phyloP scores from a whole-genome alignment of 495 filamentous ascomycete genomes.

The Xylaria nigripes region DNA sequence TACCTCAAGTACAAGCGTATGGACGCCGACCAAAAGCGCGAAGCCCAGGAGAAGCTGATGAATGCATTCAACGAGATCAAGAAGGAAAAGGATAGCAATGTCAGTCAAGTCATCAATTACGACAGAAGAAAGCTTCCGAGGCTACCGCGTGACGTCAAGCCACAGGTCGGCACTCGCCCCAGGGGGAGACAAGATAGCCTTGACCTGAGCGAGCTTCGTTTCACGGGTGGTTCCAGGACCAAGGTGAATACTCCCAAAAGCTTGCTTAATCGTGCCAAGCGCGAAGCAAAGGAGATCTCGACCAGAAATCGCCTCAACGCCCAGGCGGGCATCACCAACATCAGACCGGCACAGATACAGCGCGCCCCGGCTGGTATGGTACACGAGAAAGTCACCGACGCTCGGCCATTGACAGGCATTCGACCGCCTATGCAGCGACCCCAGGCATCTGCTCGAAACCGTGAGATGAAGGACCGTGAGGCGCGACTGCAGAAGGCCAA shows the following conservation, averaged over 20 bases:
- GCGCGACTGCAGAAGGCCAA: conserved; percentile 16
- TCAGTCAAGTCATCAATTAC: conserved; percentile 20
- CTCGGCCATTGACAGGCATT: conserved; percentile 15
- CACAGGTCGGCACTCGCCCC: conserved; percentile 2
- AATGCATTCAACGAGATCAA: conserved; percentile 20
- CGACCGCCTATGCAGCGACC: conserved; percentile 6
- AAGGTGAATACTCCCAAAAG: conserved; percentile 18
- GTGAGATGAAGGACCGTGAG: conserved; percentile 17
- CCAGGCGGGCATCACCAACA: conserved; percentile 15
- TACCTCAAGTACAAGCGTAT: conserved; percentile 32
- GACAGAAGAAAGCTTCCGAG: conserved; percentile 18
- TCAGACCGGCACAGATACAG: conserved; percentile 24
- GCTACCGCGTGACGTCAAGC: conserved; percentile 11
- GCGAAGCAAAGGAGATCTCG: conserved; percentile 23
- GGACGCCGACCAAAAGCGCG: conserved; percentile 42
- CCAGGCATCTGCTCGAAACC: neutral
- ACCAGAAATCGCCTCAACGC: conserved; percentile 20
- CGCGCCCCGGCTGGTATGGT: conserved; percentile 32
- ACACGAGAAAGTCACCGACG: conserved; percentile 24
- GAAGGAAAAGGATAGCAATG: conserved; percentile 24
- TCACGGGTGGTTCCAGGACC: conserved; percentile 22
- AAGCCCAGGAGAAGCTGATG: conserved; percentile 36
- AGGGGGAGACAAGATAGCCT: neutral
- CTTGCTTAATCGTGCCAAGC: conserved; percentile 21
- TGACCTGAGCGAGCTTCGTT: conserved; percentile 11